Base-by-base conservation (phyloP, 192 early-diverging fungal genomes). In the Coemansia sp. region DNA sequence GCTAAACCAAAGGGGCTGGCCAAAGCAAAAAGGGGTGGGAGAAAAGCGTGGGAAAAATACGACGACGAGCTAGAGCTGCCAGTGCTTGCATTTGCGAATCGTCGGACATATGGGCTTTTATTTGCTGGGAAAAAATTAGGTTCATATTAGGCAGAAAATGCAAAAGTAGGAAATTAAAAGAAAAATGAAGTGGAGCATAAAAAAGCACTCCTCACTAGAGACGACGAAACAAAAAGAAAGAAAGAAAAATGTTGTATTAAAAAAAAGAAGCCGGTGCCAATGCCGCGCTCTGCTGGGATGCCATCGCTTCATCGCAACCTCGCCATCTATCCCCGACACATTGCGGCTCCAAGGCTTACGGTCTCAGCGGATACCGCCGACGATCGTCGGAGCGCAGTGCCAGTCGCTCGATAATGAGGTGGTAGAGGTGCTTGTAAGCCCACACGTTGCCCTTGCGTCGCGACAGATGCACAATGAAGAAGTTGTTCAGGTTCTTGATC, bases 401-500 rank as follows among this genome's bases (percentile, higher is more conserved):
- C 62, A 81, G 62, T 7, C 30, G 50, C 67, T 81, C 78, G 53
- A 75, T 81, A 30, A 81, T 75, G 24, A 75, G 71, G 39, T 88
- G 85, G 63, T 90, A 90, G 29, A 92, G 67, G 57, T 85, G 89
- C 80, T 91, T 91, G 81, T 89, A 91, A 0, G 86, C 79, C 90
- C 88, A 91, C 27, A 85, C 75, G 62, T 89, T 90, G 35, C 90
- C 90, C 53, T 84, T 84, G 67, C 88, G 81, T 7, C 90, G 83
- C 18, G 85, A 83, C 45, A 91, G 76, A 60, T 89, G 86, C 32
- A 91, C 90, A 51, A 88, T 89, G 55, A 87, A 89, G 27, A 91
- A 68, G 32, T 85, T 85, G 65, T 83, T 85, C 39, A 98, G 68
- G 64, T 96, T 95, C 82, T 93, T 92, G 73, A 98, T 90, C 65